phyloP scores from a whole-genome alignment of 2,329 filamentous ascomycete species.

The Ploettnerulaceae sp. region DNA sequence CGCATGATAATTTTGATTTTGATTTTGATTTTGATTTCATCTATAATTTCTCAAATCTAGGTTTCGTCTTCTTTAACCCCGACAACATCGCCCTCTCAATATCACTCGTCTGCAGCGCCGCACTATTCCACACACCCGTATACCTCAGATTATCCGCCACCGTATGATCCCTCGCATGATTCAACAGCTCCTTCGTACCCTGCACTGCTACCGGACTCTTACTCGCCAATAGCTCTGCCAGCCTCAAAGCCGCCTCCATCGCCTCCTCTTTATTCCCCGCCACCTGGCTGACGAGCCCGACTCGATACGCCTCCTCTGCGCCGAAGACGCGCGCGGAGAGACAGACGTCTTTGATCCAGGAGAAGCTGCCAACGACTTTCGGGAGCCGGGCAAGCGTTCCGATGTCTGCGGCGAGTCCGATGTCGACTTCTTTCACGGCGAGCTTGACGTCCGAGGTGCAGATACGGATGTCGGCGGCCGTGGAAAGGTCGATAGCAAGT shows the following conservation, averaged over 20 bases:
- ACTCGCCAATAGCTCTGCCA: conserved; percentile 61
- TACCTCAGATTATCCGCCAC: conserved; percentile 78
- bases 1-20: too few species aligned
- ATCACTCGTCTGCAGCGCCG: conserved; percentile 76
- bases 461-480: conserved; percentile 66
- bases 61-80: conserved; percentile 71
- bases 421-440: conserved; percentile 77
- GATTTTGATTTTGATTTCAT: background rate
- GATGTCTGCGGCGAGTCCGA: conserved; percentile 74
- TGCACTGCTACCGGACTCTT: conserved; percentile 89
- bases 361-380: conserved; percentile 63
- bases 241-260: conserved; percentile 55
- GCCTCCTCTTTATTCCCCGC: conserved; percentile 58
- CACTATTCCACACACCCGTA: conserved; percentile 82
- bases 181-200: conserved; percentile 82
- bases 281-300: conserved; percentile 66
- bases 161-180: conserved; percentile 72
- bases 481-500: conserved; percentile 69
- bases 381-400: conserved; percentile 70
- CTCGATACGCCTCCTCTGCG: conserved; percentile 62
- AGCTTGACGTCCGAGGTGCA: conserved; percentile 56
- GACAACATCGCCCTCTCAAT: conserved; percentile 69
- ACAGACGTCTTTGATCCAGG: conserved; percentile 77
- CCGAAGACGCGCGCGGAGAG: conserved; percentile 66
- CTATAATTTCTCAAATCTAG: conserved; percentile 79